Conservation (phyloP, 2,329 filamentous ascomycete species). For the Alternaria consortialis region DNA sequence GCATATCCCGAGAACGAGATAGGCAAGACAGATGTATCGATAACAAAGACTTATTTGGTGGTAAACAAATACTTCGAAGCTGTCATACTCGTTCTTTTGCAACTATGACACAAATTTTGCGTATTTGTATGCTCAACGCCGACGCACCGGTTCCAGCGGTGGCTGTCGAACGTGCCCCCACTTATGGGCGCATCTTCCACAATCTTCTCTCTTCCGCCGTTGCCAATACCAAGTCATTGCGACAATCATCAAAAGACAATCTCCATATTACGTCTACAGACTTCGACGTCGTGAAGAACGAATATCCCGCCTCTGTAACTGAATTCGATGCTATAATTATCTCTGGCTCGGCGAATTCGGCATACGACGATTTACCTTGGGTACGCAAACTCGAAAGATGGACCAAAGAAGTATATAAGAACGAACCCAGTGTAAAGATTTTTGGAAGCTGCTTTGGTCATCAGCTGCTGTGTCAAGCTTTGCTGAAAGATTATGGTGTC, state of each 20-base stretch:
- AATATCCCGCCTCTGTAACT: constrained; percentile 46
- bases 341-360: constrained; percentile 50
- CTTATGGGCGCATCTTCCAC: constrained; percentile 46
- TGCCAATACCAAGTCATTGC: neutral
- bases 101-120: constrained; percentile 14
- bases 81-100: neutral
- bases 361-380: constrained; percentile 43
- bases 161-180: constrained; percentile 21
- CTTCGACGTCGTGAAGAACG: constrained; percentile 48
- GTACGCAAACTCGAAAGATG: constrained; percentile 40
- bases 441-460: constrained; percentile 59
- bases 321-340: constrained; percentile 52
- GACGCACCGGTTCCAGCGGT: constrained; percentile 42
- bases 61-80: neutral
- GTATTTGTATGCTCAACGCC: constrained; percentile 42
- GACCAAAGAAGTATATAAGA: constrained; percentile 44
- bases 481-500: constrained; percentile 45
- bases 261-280: constrained; percentile 39
- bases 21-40: neutral
- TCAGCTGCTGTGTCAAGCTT: constrained; percentile 52
- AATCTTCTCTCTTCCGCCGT: constrained; percentile 32
- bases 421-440: constrained; percentile 45
- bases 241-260: rapidly evolving
- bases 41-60: neutral
- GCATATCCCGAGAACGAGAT: neutral